Base-by-base conservation (phyloP, 1,284 basidiomycete species). In the Apiotrichum domesticum region DNA sequence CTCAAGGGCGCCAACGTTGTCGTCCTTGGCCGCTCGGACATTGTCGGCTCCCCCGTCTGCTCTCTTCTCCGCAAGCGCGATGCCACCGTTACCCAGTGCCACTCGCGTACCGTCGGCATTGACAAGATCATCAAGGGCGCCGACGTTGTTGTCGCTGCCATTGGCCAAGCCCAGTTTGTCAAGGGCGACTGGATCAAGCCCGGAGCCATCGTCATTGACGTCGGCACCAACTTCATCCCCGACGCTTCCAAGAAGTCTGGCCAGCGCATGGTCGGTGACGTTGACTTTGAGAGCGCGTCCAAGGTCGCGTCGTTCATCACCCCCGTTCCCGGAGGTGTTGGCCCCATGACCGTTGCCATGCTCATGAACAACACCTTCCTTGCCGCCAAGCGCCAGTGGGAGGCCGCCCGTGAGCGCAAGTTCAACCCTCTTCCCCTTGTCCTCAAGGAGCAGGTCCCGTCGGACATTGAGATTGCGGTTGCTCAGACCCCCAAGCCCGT, bases 331-430 rank as follows among this genome's bases (percentile, higher is more conserved):
- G 93, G 93, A 72, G 96, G 96, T 63, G 96, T 99, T 54, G 96
- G 96, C 29, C 96, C 96, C 35, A 97, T 98, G 95, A 99, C 96
- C 8, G 96, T 99, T 59, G 96, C 96, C 44, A 84, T 98, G 82
- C 86, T 99, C 65, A 98, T 98, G 95, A 84, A 87, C 71, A 99
- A 98, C 79, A 95, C 95, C 0, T 80, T 93, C 63, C 79, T 82
- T 62, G 88, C 90, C 54, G 93, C 95, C 35, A 84, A 90, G 75
- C 85, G 89, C 59, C 80, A 86, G 53, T 92, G 87, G 82, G 82
- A 88, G 65, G 79, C 83, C 51, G 77, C 81, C 42, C 84, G 86
- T 51, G 73, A 80, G 21, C 82, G 85, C 59, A 74, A 79, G 62
- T 78, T 96, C 72, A 87, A 83, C 65, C 90, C 91, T 8, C 83